Conservation (phyloP, 371 early-diverging fungal species). For the Mortierella sp. region DNA sequence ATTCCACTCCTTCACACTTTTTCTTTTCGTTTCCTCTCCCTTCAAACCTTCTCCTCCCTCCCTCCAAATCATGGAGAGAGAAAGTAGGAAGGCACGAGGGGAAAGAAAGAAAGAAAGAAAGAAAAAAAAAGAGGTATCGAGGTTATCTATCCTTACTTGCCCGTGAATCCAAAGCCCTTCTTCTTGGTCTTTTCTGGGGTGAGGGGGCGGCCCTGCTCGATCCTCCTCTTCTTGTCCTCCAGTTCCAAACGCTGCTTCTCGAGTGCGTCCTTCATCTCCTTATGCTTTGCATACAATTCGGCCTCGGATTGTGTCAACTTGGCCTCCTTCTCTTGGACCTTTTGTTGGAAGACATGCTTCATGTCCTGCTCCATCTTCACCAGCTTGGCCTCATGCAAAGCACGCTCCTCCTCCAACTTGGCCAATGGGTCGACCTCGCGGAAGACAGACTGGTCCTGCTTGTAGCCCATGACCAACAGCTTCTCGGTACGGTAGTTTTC, state of each 20-base stretch:
- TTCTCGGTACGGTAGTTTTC: slow-evolving; percentile 93
- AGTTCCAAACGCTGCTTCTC: slow-evolving; percentile 93
- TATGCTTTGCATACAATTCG: slow-evolving; percentile 95
- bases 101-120: not conserved
- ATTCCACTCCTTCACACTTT: too few relatives aligned
- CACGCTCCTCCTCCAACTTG: slow-evolving; percentile 93
- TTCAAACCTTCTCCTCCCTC: too few relatives aligned
- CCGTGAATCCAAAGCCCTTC: slow-evolving; percentile 72
- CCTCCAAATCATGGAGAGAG: too few relatives aligned
- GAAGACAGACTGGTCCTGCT: slow-evolving; percentile 83
- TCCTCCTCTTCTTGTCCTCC: slow-evolving; percentile 92
- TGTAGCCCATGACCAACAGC: slow-evolving; percentile 79
- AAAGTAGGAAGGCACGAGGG: too few relatives aligned
- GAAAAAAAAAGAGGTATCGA: not conserved
- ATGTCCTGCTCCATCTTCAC: slow-evolving; percentile 98
- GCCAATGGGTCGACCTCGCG: slow-evolving; percentile 89
- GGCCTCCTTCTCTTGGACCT: slow-evolving; percentile 97
- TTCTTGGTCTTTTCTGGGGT: slow-evolving; percentile 86
- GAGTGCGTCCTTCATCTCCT: slow-evolving; percentile 96
- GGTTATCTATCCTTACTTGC: slow-evolving; percentile 16
- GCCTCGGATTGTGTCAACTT: slow-evolving; percentile 97
- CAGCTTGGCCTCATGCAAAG: slow-evolving; percentile 95
- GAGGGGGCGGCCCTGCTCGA: slow-evolving; percentile 84
- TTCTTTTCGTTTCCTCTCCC: too few relatives aligned
- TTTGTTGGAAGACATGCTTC: slow-evolving; percentile 97